A percentile compares a stretch with the other conserved stretches of the same genome.
These are phyloP conservation scores for Apophysomyces sp. DNA, from an alignment of 371 early-diverging fungal species.

Conservation along the genomic window DNA sequence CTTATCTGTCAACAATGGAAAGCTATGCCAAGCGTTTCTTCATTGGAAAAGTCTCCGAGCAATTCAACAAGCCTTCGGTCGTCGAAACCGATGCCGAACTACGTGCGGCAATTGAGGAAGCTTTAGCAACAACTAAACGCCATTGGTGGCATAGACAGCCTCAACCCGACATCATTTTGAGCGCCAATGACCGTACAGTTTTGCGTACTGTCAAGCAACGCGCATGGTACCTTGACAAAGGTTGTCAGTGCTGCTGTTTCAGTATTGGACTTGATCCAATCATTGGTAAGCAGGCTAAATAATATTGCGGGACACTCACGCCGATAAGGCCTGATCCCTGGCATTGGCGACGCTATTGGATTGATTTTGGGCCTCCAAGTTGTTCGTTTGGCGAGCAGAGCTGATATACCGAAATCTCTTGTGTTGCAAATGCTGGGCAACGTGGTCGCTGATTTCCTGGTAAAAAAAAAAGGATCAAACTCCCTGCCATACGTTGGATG, in stretches of 20 bases:
- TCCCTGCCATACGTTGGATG: background rate
- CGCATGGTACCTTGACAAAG: constrained; percentile 41
- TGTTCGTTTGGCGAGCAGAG: constrained; percentile 30
- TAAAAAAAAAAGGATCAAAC: constrained; percentile 6
- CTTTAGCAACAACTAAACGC: constrained; percentile 9
- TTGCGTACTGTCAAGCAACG: constrained; percentile 36
- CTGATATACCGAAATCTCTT: constrained; percentile 37
- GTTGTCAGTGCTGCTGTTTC: constrained; percentile 42
- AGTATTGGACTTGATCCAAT: constrained; percentile 51
- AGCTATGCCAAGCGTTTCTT: constrained; percentile 7
- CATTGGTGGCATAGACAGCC: constrained; percentile 35
- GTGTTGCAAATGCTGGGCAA: constrained; percentile 45
- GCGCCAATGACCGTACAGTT: constrained; percentile 23
- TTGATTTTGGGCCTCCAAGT: constrained; percentile 36
- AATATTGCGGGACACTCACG: background rate
- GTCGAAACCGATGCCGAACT: constrained; percentile 22
- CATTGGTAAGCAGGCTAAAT: constrained; percentile 28
- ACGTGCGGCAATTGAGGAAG: constrained; percentile 15
- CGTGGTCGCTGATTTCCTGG: constrained; percentile 45
- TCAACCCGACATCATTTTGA: constrained; percentile 28
- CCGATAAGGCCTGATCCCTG: constrained; percentile 44
- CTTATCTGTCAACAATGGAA: background rate
- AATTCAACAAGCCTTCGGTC: constrained; percentile 12
- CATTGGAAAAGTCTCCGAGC: constrained; percentile 12
- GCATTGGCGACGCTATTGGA: constrained; percentile 47